These are phyloP conservation scores for Coemansia sp. DNA, from an alignment of 192 early-diverging fungal species.

Conservation along the genomic window DNA sequence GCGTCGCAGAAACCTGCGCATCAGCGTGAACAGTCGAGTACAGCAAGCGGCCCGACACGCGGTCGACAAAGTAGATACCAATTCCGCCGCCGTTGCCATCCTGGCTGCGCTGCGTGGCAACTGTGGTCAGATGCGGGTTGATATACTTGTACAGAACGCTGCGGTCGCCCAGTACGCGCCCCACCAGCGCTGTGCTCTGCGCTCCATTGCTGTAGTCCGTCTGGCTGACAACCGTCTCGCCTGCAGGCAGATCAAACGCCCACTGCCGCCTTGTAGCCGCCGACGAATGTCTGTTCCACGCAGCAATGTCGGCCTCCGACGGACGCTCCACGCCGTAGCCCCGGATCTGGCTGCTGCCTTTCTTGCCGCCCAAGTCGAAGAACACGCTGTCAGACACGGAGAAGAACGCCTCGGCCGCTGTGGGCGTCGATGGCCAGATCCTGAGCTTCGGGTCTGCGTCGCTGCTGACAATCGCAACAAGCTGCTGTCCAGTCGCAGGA, in stretches of 20 bases:
- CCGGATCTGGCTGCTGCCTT: conserved; percentile 52
- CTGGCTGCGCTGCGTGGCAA: conserved; percentile 60
- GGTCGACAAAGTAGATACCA: conserved; percentile 81
- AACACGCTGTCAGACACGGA: conserved; percentile 61
- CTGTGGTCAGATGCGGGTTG: conserved; percentile 85
- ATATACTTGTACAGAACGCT: conserved; percentile 99
- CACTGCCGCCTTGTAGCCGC: conserved; percentile 31
- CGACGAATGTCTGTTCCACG: conserved; percentile 11
- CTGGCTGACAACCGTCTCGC: conserved; percentile 57
- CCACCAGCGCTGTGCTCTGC: conserved; percentile 81
- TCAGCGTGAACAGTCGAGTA: conserved; percentile 67
- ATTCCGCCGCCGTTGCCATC: conserved; percentile 34
- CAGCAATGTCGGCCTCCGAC: conserved; percentile 32
- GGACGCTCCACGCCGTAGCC: conserved; percentile 61
- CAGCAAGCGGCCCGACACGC: conserved; percentile 82
- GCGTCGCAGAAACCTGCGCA: conserved; percentile 42
- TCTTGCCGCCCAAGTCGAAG: conserved; percentile 62
- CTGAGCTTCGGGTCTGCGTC: conserved; percentile 36
- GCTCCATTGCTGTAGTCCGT: conserved; percentile 31
- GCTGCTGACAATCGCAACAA: conserved; percentile 28
- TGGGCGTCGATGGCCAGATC: conserved; percentile 66
- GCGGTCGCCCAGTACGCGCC: conserved; percentile 91
- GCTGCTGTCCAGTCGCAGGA: conserved; percentile 25
- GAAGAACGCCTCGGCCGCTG: conserved; percentile 58
- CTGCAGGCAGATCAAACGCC: conserved; percentile 60